Evolutionary conservation across 2,329 filamentous ascomycete genomes (phyloP), one percentile per base, ranked within the genome.

Genomic region (Leptoxyphium fumago): DNA sequence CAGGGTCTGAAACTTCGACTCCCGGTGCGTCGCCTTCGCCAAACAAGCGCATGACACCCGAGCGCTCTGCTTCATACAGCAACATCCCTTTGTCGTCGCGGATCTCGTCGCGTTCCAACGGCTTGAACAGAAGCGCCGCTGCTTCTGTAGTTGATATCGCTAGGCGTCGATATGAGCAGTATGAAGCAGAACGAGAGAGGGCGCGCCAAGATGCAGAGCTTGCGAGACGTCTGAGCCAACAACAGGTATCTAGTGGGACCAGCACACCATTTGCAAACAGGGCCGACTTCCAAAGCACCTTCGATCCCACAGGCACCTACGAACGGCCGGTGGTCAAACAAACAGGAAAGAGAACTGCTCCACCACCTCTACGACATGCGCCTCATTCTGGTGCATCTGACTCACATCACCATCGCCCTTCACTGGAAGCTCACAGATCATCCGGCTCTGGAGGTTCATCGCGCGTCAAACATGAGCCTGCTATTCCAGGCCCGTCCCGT

Each of bases 401-500:
- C 7, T 13, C 43, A 38, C 10, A 41, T 29, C 42, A 14, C 13
- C 26, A 17, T 28, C 36, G n/a, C 17, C 26, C 29, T 15, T 28
- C 18, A 14, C 30, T 6, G 18, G 32, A 30, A 34, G 15, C 36
- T 10, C 38, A 17, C 36, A 18, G 14, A 26, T 15, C 11, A 30
- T 17, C 26, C 17, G 10, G 14, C 29, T 8, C 10, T 14, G 18
- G 29, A n/a, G 39, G 17, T 14, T 46, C 13, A 44, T 40, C 28
- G 5, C 42, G 13, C 29, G 39, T 44, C 36, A 46, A 48, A 45
- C 40, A 44, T 18, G 48, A 46, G 43, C 44, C 43, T 8, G 42
- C 43, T 40, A 5, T 15, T 13, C 32, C 3, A 5, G 32, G 13
- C 11, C 38, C 43, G 21, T 40, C 21, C 21, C 43, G 32, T 9